Evolutionary conservation across 176 grass and related monocot genomes (phyloP), one percentile per base, ranked within the genome.

Genomic region (Canna indica): DNA sequence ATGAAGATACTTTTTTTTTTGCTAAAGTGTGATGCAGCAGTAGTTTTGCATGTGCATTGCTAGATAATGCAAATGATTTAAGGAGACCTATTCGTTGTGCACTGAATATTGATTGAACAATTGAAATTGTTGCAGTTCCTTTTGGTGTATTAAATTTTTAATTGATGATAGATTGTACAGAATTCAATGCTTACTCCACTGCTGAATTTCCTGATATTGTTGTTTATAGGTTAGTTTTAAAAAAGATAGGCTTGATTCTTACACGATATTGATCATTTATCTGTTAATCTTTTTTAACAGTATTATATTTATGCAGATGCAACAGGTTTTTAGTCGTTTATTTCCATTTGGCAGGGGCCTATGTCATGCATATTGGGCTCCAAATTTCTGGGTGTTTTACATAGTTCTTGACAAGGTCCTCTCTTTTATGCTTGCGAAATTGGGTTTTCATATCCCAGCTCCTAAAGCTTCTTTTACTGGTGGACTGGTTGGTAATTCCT

Each of bases 291-390:
- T 28, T 48, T 20, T 48, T 70, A 26, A 50, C 14, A 18, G 2
- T 30, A 42, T 60, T 5, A n/a, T 60, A 39, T 39, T 82, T 73
- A 80, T 89, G 72, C 88, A 97, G 93, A 97, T 90, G 44, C 70
- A 87, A 67, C 82, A 87, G 64, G 79, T 97, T 69, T 81, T 92
- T 48, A 83, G 56, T 47, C 79, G 88, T 60, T 71, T 97, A 68
- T 97, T 97, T 83, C 93, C 88, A 64, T 97, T 97, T 90, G 93
- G 88, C 7, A 85, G 88, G 78, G 92, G 92, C 64, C 71, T 97
- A 26, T 91, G 89, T 64, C 93, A 92, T 87, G 88, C 88, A 61
- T 97, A 97, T 74, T 92, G 88, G 93, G 88, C 93, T 58, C 88
- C 88, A 39, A 97, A 90, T 57, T 90, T 97, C 69, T 97, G 84